Evolutionary conservation across 2,329 filamentous ascomycete genomes (phyloP).

Genomic region (Colletotrichum liaoningense): DNA sequence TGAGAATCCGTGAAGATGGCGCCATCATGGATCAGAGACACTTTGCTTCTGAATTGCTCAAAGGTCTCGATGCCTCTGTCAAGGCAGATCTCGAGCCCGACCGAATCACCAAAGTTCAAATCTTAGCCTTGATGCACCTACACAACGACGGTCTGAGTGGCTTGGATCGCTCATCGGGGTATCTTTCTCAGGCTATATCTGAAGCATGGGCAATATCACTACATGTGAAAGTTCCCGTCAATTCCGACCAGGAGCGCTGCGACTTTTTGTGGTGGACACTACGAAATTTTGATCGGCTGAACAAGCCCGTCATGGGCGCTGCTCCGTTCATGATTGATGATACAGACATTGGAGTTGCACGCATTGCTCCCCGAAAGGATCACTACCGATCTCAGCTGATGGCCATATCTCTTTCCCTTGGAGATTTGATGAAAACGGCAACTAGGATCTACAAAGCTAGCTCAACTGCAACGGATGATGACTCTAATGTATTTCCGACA

Average conservation of each 20-base stretch:
- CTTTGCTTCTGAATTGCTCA: conserved; percentile 37
- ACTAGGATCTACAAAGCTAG: conserved; percentile 38
- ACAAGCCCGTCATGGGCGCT: conserved; percentile 39
- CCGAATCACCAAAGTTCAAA: conserved; percentile 39
- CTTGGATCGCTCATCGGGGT: conserved; percentile 38
- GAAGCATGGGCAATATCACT: conserved; percentile 41
- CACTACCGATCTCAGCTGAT: conserved; percentile 35
- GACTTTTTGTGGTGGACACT: conserved; percentile 38
- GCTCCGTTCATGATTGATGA: conserved; percentile 39
- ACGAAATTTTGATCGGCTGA: conserved; percentile 38
- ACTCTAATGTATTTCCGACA: conserved; percentile 32
- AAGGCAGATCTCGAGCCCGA: conserved; percentile 41
- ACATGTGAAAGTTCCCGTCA: conserved; percentile 36
- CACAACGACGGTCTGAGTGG: conserved; percentile 40
- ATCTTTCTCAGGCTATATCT: conserved; percentile 41
- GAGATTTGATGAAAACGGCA: conserved; percentile 36
- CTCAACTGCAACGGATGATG: conserved; percentile 29
- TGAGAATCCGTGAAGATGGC: conserved; percentile 33
- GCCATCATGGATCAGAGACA: conserved; percentile 33
- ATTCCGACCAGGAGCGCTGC: conserved; percentile 32
- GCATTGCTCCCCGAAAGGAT: not conserved
- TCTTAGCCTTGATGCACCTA: conserved; percentile 41
- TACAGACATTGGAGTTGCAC: conserved; percentile 34
- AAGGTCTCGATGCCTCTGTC: conserved; percentile 40
- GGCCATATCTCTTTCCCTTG: conserved; percentile 25